These are phyloP conservation scores for Penicillium longicatenatum DNA, from an alignment of 495 filamentous ascomycete species.

Conservation along the genomic window DNA sequence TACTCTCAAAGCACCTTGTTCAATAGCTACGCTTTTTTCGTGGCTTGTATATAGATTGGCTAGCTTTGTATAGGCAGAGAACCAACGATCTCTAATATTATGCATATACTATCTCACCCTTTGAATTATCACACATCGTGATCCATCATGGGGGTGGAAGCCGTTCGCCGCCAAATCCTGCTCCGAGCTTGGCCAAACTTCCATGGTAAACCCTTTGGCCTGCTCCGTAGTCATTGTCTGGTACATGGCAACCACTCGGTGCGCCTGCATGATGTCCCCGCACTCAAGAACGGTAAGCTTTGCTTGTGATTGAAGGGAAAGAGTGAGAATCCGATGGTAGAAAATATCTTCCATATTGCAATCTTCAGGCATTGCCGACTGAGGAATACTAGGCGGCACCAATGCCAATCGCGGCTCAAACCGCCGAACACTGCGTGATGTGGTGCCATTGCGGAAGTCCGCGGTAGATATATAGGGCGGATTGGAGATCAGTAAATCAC, in stretches of 20 bases:
- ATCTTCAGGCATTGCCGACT: neutral
- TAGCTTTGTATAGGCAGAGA: neutral
- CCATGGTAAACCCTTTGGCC: slow-evolving; percentile 4
- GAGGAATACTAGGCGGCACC: slow-evolving; percentile 52
- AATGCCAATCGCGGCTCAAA: slow-evolving; percentile 80
- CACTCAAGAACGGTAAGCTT: slow-evolving; percentile 42
- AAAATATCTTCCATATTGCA: slow-evolving; percentile 40
- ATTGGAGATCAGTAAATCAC: slow-evolving; percentile 82
- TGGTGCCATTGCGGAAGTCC: slow-evolving; percentile 57
- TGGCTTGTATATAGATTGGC: neutral
- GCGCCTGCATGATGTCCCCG: slow-evolving; percentile 38
- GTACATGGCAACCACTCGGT: slow-evolving; percentile 31
- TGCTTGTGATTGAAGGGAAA: slow-evolving; percentile 23
- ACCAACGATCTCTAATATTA: too few relatives aligned
- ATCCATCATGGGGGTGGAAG: slow-evolving; percentile 25
- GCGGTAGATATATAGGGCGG: slow-evolving; percentile 82
- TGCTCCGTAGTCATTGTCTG: slow-evolving; percentile 7
- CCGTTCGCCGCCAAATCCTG: slow-evolving; percentile 21
- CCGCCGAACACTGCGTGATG: slow-evolving; percentile 70
- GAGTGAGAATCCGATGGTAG: slow-evolving; percentile 34
- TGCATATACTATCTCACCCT: neutral
- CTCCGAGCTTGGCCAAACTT: slow-evolving; percentile 24
- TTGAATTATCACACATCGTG: slow-evolving; percentile 30
- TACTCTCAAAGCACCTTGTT: neutral
- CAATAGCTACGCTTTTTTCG: neutral